These are phyloP conservation scores for Phytomonas francai DNA, from an alignment of 208 protist genomes.

Conservation along the genomic window DNA sequence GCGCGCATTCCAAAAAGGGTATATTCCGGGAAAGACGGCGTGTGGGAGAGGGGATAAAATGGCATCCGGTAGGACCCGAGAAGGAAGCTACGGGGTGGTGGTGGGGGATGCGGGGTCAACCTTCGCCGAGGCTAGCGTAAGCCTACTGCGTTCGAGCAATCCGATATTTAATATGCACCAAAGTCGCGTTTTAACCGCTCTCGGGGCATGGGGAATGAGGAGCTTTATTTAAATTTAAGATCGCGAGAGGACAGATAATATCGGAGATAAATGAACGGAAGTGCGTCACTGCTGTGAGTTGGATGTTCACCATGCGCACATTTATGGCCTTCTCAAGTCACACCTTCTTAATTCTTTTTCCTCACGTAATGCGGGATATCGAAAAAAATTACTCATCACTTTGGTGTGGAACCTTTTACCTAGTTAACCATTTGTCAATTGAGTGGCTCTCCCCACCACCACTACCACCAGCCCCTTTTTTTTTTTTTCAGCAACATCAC, in stretches of 20 bases:
- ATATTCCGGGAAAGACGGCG: conserved; percentile 23
- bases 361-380: too few relatives aligned
- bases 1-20: conserved; percentile 29
- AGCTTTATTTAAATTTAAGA: conserved; percentile 27
- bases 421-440: neutral
- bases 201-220: conserved; percentile 34
- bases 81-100: conserved; percentile 37
- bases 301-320: too few relatives aligned
- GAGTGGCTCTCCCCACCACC: too few relatives aligned
- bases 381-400: too few relatives aligned
- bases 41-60: neutral
- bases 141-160: conserved; percentile 37
- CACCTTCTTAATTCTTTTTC: too few relatives aligned
- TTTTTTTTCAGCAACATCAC: neutral
- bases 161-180: conserved; percentile 76
- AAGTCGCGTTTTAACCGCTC: conserved; percentile 29
- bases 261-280: too few relatives aligned
- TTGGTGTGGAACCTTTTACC: neutral
- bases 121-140: conserved; percentile 16
- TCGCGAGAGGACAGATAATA: too few relatives aligned
- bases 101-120: conserved; percentile 14
- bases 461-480: too few relatives aligned
- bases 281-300: too few relatives aligned
- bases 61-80: neutral
- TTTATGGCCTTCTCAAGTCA: too few relatives aligned